Evolutionary conservation across 116 monocot genomes (phyloP), one percentile per base, ranked within the genome.

Genomic region (Cymodocea nodosa): DNA sequence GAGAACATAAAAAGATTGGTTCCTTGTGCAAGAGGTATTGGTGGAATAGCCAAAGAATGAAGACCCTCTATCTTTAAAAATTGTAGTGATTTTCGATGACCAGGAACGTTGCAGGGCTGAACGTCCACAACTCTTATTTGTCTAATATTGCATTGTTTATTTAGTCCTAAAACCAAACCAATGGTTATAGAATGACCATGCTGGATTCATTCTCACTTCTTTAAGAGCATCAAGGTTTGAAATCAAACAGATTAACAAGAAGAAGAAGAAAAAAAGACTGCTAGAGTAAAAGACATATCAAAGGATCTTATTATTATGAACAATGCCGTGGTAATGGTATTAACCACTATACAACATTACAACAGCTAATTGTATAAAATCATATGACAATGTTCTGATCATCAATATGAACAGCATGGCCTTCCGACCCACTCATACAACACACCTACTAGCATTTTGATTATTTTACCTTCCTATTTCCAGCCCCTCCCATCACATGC

Each of bases 391-490:
- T n/a, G 14, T 62, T 62, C 36, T 62, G n/a, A 30, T 30, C 30
- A 35, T 17, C 20, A 62, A 37, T 37, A 37, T 37, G 36, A 10
- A 62, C 37, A 61, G n/a, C 30, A 30, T 3, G 3, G 30, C 3
- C 30, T 1, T 30, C 30, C 30, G 30, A 30, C 30, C 30, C 3
- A 30, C 3, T 30, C 16, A 57, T 3, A 57, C 24, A 23, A 0
- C 6, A 16, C 35, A 36, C 0, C 62, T 77, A 11, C 83, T 87
- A 54, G 80, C 82, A 68, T 87, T 87, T 49, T 80, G 77, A 83
- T 44, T 44, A 12, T 70, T 79, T 56, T 37, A 59, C 75, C 76
- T 40, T 93, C 25, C 85, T 61, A 93, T 72, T 71, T 86, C 89
- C 86, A 86, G 70, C 79, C 30, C 30, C 30, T 3, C 30, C 30